Evolutionary conservation across 306 rosid species (phyloP).

Genomic region (Quillaja saponaria): DNA sequence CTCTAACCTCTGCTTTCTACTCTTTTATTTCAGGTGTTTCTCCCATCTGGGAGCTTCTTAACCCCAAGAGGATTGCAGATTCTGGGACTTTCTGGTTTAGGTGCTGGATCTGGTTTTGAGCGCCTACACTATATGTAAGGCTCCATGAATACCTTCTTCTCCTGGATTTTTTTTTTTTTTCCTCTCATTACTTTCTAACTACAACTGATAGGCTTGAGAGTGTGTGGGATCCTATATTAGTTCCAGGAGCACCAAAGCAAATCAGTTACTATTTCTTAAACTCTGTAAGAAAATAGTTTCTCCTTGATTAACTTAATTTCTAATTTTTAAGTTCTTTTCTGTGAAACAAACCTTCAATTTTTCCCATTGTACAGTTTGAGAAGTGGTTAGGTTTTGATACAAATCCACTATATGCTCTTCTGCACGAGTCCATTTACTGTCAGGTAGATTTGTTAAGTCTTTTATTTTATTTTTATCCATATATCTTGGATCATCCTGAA

Average conservation of each 20-base stretch:
- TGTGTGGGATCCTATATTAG: conserved; percentile 89
- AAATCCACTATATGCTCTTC: conserved; percentile 82
- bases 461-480: conserved; percentile 9
- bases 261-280: conserved; percentile 74
- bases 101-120: conserved; percentile 83
- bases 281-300: conserved; percentile 55
- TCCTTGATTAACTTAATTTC: conserved; percentile 27
- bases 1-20: conserved; percentile 20
- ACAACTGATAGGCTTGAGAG: conserved; percentile 71
- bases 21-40: conserved; percentile 57
- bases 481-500: conserved; percentile 10
- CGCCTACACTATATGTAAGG: conserved; percentile 87
- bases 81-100: conserved; percentile 81
- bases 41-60: conserved; percentile 92
- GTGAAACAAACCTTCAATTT: conserved; percentile 28
- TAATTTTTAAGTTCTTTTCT: conserved; percentile 23
- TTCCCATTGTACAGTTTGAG: conserved; percentile 66
- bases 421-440: conserved; percentile 84
- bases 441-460: conserved; percentile 55
- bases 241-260: conserved; percentile 68
- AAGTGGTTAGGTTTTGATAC: conserved; percentile 52
- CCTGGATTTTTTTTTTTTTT: conserved; percentile 1
- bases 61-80: conserved; percentile 85
- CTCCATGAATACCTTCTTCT: background rate
- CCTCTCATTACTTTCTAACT: conserved; percentile 11